Conservation (phyloP, 129 eudicot species). For the Calendula officinalis region DNA sequence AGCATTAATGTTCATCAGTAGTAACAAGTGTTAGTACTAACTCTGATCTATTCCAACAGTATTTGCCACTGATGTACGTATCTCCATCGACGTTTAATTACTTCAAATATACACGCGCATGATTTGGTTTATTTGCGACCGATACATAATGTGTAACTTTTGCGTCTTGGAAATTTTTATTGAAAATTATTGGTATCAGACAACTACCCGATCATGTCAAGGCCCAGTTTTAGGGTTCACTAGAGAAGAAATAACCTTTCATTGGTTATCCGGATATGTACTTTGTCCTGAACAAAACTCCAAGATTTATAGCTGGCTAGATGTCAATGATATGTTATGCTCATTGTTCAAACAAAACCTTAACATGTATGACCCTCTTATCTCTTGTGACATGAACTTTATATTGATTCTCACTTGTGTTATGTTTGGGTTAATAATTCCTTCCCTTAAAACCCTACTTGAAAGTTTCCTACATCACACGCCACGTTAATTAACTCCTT, state of each 20-base stretch:
- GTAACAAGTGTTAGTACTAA: not conserved
- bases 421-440: no score
- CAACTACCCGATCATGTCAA: slow-evolving; percentile 3
- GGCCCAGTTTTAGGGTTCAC: slow-evolving; percentile 24
- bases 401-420: slow-evolving; percentile 16
- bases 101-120: slow-evolving; percentile 22
- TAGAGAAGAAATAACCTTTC: slow-evolving; percentile 28
- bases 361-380: slow-evolving; percentile 23
- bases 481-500: no score
- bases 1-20: no score
- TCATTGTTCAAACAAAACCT: slow-evolving; percentile 7
- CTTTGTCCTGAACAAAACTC: slow-evolving; percentile 42
- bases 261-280: slow-evolving; percentile 33
- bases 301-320: slow-evolving; percentile 45
- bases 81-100: no score
- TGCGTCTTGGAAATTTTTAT: slow-evolving; percentile 9
- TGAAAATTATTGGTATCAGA: slow-evolving; percentile 18
- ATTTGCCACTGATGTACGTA: no score
- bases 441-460: no score
- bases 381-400: slow-evolving; percentile 15
- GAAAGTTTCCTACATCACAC: no score
- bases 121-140: slow-evolving; percentile 26
- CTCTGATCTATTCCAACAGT: slow-evolving; percentile 12
- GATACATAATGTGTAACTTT: slow-evolving; percentile 4
- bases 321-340: slow-evolving; percentile 43